These are phyloP conservation scores for Stephanodiscus minutulus DNA, from an alignment of 108 stramenopile genomes.

Conservation along the genomic window DNA sequence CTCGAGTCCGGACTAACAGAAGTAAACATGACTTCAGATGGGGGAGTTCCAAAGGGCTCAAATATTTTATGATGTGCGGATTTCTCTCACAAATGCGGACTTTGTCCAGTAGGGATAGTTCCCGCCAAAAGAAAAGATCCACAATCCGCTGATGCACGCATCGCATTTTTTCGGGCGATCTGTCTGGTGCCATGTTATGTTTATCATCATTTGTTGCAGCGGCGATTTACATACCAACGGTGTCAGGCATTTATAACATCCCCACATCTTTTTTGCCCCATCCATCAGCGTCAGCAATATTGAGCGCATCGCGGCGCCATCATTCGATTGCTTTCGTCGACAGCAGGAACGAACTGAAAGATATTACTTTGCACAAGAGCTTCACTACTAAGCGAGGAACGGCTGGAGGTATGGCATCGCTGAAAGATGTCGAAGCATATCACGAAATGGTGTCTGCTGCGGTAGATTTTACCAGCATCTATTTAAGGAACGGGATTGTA, in stretches of 20 bases:
- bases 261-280: neutral
- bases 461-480: constrained; percentile 63
- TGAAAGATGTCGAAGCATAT: constrained; percentile 36
- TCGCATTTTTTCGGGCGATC: too few relatives aligned
- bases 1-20: too few relatives aligned
- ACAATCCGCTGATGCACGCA: too few relatives aligned
- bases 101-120: too few relatives aligned
- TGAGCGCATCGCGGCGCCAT: neutral
- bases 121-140: too few relatives aligned
- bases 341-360: neutral
- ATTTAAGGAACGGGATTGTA: constrained; percentile 44
- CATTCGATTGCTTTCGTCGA: constrained; percentile 12
- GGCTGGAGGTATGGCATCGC: constrained; percentile 3
- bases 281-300: neutral
- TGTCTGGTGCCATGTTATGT: too few relatives aligned
- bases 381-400: neutral
- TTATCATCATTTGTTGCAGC: neutral
- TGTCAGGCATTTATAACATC: neutral
- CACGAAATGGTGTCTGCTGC: constrained; percentile 61
- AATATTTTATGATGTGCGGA: too few relatives aligned
- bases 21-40: too few relatives aligned
- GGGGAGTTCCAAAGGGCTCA: too few relatives aligned
- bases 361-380: neutral
- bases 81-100: too few relatives aligned
- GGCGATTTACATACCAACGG: neutral